Percentiles rank a stretch among this genome's conserved stretches.
Conservation (phyloP, 768 basidiomycete genomes). For the Dioszegia hungarica region DNA sequence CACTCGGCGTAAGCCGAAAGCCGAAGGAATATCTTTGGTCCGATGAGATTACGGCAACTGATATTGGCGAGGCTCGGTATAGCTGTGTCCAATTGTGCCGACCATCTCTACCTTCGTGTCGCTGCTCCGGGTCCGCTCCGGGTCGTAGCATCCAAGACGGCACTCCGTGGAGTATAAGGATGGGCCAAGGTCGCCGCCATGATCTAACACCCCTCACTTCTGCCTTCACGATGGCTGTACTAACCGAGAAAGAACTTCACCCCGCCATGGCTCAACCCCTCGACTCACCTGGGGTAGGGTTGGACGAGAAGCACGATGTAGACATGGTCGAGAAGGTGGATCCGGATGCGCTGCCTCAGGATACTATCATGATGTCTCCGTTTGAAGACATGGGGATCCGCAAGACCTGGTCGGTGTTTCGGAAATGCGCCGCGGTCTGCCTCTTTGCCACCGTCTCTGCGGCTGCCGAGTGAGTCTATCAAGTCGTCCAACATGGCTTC, state of each 20-base stretch:
- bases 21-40: too few species aligned
- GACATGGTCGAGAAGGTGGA: constrained; percentile 10
- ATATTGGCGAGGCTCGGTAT: too few species aligned
- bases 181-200: too few species aligned
- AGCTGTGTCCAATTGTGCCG: too few species aligned
- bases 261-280: background rate
- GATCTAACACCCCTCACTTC: too few species aligned
- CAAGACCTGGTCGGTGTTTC: constrained; percentile 23
- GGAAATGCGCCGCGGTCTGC: constrained; percentile 24
- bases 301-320: constrained; percentile 7
- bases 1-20: too few species aligned
- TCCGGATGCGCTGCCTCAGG: constrained; percentile 12
- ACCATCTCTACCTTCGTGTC: too few species aligned
- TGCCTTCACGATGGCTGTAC: too few species aligned
- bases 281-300: background rate
- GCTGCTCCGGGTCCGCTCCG: too few species aligned
- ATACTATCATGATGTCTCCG: constrained; percentile 29
- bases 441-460: constrained; percentile 30
- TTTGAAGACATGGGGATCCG: constrained; percentile 28
- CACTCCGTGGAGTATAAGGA: too few species aligned
- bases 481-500: background rate
- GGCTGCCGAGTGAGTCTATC: constrained; percentile 22
- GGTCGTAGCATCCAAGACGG: too few species aligned
- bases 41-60: too few species aligned
- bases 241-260: background rate